Base-by-base conservation (phyloP, 345 rosid species). In the Gossypium anomalum region DNA sequence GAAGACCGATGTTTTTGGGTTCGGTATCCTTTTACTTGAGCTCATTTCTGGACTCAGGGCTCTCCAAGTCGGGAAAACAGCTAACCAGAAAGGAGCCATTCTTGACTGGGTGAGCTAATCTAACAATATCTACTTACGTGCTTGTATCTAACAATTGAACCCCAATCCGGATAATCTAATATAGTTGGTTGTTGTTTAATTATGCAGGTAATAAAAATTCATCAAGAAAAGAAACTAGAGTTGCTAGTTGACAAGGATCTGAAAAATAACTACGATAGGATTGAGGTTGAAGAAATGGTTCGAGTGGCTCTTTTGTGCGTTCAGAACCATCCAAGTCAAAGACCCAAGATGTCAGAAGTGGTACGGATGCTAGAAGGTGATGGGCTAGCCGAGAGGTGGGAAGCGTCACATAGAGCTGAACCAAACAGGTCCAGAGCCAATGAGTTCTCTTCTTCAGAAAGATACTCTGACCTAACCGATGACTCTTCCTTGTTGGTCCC, bases 331-430 rank as follows among this genome's bases (percentile, higher is more conserved):
- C 97, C 97, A 0, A 78, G 86, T 73, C 88, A 85, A 27, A 88
- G 98, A 79, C 99, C 99, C 0, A 95, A 86, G 70, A 95, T 95
- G 98, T 92, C 98, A 0, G 94, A 95, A 85, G 97, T 91, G 58
- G 94, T 95, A 29, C 86, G 97, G 70, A 95, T 95, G 98, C 87
- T 95, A 1, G 94, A 95, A 87, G 99, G 99, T 2, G 98, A 95
- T 73, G 98, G 97, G 23, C 89, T 94, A 1, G 98, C 92, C 3
- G 97, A 94, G 81, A 94, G 87, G 81, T 93, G 99, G 98, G 98
- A 93, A 83, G 97, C 98, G 80, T 86, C 97, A 73, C 99, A 88
- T 79, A 88, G 88, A 82, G 86, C 85, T 9, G 86, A 88, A 77
- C 83, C 91, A 75, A 83, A 85, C 27, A 79, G 86, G 80, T 81